These are phyloP conservation scores for Calonectria crousiana DNA, from an alignment of 2,329 filamentous ascomycete species.

Conservation along the genomic window DNA sequence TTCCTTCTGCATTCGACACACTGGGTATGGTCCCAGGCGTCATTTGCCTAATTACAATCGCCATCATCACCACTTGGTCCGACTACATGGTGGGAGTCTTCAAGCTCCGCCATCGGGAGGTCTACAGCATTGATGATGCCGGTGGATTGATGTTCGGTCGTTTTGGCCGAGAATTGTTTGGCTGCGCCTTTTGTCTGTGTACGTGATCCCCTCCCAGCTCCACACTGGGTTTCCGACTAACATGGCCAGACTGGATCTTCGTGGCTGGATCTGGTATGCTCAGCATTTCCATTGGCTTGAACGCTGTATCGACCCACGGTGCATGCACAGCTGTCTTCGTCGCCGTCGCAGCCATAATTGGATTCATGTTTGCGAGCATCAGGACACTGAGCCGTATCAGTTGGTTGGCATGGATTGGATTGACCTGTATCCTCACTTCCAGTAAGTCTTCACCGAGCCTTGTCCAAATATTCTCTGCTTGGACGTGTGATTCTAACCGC, in stretches of 20 bases:
- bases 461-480: neutral
- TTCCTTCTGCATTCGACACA: conserved; percentile 57
- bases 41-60: conserved; percentile 54
- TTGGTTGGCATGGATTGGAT: conserved; percentile 16
- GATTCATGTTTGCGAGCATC: conserved; percentile 11
- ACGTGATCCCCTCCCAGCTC: neutral
- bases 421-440: conserved; percentile 27
- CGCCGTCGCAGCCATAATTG: conserved; percentile 10
- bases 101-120: conserved; percentile 61
- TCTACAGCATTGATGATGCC: conserved; percentile 66
- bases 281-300: conserved; percentile 18
- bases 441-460: conserved; percentile 17
- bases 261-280: conserved; percentile 21
- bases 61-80: conserved; percentile 60
- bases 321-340: conserved; percentile 20
- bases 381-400: conserved; percentile 14
- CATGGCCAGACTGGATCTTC: conserved; percentile 12
- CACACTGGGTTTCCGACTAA: neutral
- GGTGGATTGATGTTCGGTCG: conserved; percentile 61
- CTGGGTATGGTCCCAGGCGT: conserved; percentile 61
- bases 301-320: conserved; percentile 6
- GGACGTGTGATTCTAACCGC: neutral
- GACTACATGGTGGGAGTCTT: conserved; percentile 62
- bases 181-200: conserved; percentile 50
- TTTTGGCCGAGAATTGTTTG: conserved; percentile 56